phyloP scores from a whole-genome alignment of 73 alveolate species.

The Halteria grandinella region DNA sequence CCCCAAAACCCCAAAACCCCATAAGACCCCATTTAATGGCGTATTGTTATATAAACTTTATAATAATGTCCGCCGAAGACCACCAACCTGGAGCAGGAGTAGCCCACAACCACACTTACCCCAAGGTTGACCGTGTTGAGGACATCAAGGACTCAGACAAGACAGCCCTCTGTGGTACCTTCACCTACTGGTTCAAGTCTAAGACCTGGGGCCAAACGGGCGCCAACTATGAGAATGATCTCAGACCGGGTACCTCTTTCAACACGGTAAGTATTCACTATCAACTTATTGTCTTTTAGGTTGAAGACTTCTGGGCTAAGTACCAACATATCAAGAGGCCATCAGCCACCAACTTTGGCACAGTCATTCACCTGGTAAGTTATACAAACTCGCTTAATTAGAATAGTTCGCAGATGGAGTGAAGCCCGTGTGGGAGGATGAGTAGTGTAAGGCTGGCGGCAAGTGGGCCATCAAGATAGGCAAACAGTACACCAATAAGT shows the following conservation, averaged over 20 bases:
- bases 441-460: conserved; percentile 42
- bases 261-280: conserved; percentile 8
- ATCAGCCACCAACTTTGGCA: conserved; percentile 28
- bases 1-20: conserved; percentile 39
- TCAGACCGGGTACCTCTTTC: conserved; percentile 11
- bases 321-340: conserved; percentile 51
- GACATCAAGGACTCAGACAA: conserved; percentile 39
- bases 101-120: not conserved
- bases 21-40: not conserved
- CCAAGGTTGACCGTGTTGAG: conserved; percentile 36
- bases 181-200: conserved; percentile 23
- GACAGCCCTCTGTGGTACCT: conserved; percentile 13
- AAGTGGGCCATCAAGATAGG: conserved; percentile 27
- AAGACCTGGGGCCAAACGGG: not conserved
- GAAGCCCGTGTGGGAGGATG: conserved; percentile 56
- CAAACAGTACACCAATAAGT: conserved; percentile 26
- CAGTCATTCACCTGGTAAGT: conserved; percentile 17
- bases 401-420: conserved; percentile 41
- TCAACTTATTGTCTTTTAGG: conserved; percentile 5
- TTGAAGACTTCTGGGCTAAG: conserved; percentile 51
- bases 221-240: conserved; percentile 3
- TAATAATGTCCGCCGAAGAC: not conserved
- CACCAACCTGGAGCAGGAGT: not conserved
- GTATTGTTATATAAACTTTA: not conserved
- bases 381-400: not conserved